Conservation (phyloP, 2,329 filamentous ascomycete genomes). For the Simplicillium aogashimaense region DNA sequence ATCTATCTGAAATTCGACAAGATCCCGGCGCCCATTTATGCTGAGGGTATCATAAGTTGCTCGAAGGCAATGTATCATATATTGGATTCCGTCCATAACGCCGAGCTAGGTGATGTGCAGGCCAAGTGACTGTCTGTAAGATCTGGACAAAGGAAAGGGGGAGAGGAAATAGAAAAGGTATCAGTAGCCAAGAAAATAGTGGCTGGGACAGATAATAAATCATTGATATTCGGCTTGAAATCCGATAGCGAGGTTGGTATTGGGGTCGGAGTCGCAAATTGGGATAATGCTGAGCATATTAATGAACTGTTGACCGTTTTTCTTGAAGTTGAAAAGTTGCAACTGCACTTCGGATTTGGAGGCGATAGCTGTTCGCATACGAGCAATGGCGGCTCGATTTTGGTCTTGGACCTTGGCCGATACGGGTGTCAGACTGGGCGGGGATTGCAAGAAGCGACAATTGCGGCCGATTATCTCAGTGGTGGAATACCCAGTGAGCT, state of each 20-base stretch:
- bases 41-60: neutral
- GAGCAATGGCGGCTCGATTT: constrained; percentile 47
- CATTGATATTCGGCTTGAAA: constrained; percentile 56
- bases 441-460: constrained; percentile 75
- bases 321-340: constrained; percentile 67
- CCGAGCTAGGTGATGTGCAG: no score
- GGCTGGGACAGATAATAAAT: constrained; percentile 16
- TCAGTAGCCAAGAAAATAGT: neutral
- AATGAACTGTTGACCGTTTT: constrained; percentile 69
- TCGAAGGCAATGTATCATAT: constrained; percentile 16
- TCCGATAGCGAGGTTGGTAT: constrained; percentile 66
- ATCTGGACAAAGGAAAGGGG: neutral
- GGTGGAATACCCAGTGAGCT: constrained; percentile 68
- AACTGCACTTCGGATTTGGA: constrained; percentile 35
- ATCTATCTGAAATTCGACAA: no score
- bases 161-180: neutral
- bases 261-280: constrained; percentile 54
- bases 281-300: constrained; percentile 83
- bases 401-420: constrained; percentile 7
- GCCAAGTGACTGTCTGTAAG: no score
- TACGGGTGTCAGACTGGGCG: constrained; percentile 38
- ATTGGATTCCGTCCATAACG: neutral
- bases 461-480: constrained; percentile 70
- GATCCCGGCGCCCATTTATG: neutral
- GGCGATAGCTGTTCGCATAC: constrained; percentile 35